Evolutionary conservation across 768 basidiomycete genomes (phyloP).

Genomic region (Podaxis sp.): DNA sequence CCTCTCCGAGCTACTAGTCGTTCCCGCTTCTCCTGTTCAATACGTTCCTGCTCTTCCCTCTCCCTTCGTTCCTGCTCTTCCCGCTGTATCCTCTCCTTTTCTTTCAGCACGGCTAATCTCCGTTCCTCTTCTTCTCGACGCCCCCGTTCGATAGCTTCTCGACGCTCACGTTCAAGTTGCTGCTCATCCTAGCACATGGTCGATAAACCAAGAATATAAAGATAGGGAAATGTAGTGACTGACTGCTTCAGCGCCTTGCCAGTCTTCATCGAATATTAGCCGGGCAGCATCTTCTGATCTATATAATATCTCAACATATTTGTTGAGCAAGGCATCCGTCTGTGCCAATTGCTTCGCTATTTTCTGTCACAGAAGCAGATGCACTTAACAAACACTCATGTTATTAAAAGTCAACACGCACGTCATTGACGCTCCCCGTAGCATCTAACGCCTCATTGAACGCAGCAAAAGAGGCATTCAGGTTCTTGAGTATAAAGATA

Average conservation of each 20-base stretch:
- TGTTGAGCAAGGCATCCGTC: conserved; percentile 70
- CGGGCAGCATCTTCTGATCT: conserved; percentile 66
- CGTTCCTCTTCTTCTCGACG: conserved; percentile 46
- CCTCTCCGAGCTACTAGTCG: conserved; percentile 39
- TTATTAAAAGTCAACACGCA: conserved; percentile 24
- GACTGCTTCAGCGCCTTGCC: conserved; percentile 72
- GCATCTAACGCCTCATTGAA: conserved; percentile 66
- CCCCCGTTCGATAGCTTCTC: conserved; percentile 41
- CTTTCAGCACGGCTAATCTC: conserved; percentile 38
- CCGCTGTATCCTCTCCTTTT: conserved; percentile 38
- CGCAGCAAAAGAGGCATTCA: conserved; percentile 64
- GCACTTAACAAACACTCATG: neutral
- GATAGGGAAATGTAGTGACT: conserved; percentile 19
- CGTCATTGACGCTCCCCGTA: conserved; percentile 68
- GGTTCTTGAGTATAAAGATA: conserved; percentile 64
- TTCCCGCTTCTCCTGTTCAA: conserved; percentile 40
- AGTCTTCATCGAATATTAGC: conserved; percentile 72
- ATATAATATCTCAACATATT: conserved; percentile 65
- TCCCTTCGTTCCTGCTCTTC: conserved; percentile 35
- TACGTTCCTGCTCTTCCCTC: conserved; percentile 37
- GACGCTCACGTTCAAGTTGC: conserved; percentile 40
- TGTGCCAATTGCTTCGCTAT: conserved; percentile 63
- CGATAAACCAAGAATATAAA: neutral
- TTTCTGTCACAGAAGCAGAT: conserved; percentile 36
- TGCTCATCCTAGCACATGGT: conserved; percentile 53